Conservation (phyloP, 2,329 filamentous ascomycete species). For the Aulographum hederae region DNA sequence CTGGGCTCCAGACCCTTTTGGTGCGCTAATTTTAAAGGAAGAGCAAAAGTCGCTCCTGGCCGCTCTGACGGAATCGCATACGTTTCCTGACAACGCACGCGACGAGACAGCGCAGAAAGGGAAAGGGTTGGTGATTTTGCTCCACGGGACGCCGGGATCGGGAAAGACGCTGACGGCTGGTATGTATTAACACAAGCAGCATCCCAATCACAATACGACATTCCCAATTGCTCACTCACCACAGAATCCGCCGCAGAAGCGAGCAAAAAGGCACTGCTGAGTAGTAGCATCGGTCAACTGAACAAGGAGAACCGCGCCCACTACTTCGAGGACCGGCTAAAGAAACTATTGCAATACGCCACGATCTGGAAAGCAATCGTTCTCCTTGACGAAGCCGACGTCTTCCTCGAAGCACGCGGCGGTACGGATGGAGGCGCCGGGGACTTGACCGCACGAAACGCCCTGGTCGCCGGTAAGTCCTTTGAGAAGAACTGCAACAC, state of each 20-base stretch:
- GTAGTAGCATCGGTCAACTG: conserved; percentile 26
- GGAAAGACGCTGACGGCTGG: conserved; percentile 82
- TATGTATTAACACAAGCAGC: no score
- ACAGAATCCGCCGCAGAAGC: conserved; percentile 76
- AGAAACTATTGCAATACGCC: conserved; percentile 21
- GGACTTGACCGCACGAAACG: no score
- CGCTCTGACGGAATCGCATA: conserved; percentile 12
- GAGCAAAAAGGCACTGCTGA: conserved; percentile 9
- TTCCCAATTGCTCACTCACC: no score
- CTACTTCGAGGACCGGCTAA: conserved; percentile 5
- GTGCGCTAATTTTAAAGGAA: conserved; percentile 13
- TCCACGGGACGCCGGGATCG: conserved; percentile 73
- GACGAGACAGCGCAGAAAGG: conserved; percentile 55
- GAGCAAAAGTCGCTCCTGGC: conserved; percentile 15
- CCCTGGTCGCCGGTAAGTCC: not conserved
- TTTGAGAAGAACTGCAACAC: not conserved
- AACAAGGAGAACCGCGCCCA: conserved; percentile 13
- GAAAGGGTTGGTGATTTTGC: conserved; percentile 62
- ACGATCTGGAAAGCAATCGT: conserved; percentile 69
- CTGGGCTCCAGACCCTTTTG: conserved; percentile 14
- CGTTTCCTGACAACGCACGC: conserved; percentile 11
- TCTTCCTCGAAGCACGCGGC: conserved; percentile 55
- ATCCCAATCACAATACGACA: no score
- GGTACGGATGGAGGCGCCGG: no score
- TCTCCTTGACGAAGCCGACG: conserved; percentile 56